These are phyloP conservation scores for Tulasnella sp. DNA, from an alignment of 768 basidiomycete species.

Conservation along the genomic window DNA sequence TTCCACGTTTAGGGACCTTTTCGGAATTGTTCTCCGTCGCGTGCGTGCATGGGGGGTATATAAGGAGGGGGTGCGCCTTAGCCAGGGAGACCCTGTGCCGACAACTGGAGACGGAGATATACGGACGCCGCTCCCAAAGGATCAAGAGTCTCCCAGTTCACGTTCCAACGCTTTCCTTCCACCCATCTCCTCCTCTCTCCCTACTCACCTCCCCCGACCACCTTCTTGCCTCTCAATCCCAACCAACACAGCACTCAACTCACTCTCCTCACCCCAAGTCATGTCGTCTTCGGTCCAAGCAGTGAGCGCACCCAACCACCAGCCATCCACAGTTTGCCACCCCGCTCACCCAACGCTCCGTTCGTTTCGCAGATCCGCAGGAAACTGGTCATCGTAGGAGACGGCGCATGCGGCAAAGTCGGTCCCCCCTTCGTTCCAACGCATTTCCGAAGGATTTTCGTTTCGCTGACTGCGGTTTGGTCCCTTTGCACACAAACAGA, in stretches of 20 bases:
- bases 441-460: neutral
- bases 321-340: neutral
- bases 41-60: too few relatives aligned
- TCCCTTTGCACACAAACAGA: constrained; percentile 25
- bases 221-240: neutral
- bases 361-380: constrained; percentile 57
- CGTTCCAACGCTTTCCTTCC: neutral
- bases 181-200: neutral
- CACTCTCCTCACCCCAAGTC: neutral
- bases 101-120: neutral
- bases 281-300: neutral
- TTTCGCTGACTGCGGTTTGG: constrained; percentile 11
- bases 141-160: neutral
- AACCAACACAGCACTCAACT: too few relatives aligned
- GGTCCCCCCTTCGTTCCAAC: constrained; percentile 16
- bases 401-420: constrained; percentile 92
- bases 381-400: constrained; percentile 94
- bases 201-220: neutral
- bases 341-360: neutral
- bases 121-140: neutral
- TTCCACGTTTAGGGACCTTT: too few relatives aligned
- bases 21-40: too few relatives aligned
- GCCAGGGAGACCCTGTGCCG: neutral
- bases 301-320: neutral
- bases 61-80: neutral